Conservation (phyloP, 331 rosid species). For the Quercus phellos region DNA sequence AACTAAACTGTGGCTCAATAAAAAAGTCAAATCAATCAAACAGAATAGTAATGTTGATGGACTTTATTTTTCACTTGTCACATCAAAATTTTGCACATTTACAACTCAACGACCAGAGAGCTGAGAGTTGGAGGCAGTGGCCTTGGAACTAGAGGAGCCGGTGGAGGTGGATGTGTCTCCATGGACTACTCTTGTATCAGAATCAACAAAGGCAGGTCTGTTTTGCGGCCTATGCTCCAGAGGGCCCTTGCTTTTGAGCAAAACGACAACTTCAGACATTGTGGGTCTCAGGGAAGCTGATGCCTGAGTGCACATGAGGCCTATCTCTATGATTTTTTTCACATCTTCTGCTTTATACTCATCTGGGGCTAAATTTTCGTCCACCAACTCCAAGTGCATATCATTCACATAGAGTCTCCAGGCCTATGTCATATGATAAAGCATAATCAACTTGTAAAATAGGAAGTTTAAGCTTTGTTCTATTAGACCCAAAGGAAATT, state of each 20-base stretch:
- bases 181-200: not conserved
- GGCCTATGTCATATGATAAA: slow-evolving; percentile 7
- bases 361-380: slow-evolving; percentile 7
- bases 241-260: slow-evolving; percentile 24
- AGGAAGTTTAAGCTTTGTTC: no score
- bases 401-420: slow-evolving; percentile 23
- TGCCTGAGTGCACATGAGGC: slow-evolving; percentile 26
- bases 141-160: slow-evolving; percentile 18
- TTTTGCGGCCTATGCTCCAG: slow-evolving; percentile 3
- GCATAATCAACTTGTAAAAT: no score
- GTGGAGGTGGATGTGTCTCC: slow-evolving; percentile 26
- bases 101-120: slow-evolving; percentile 21
- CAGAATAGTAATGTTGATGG: no score
- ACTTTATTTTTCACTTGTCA: no score
- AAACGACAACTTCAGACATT: slow-evolving; percentile 23
- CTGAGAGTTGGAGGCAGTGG: slow-evolving; percentile 26
- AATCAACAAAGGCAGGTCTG: slow-evolving; percentile 26
- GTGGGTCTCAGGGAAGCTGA: slow-evolving; percentile 27
- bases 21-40: no score
- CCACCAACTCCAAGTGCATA: slow-evolving; percentile 19
- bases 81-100: no score
- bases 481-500: no score
- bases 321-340: slow-evolving; percentile 26
- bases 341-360: slow-evolving; percentile 18
- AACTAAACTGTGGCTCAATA: no score